Percentiles rank a stretch among this genome's conserved stretches.
These are phyloP conservation scores for Corylus avellana DNA, from an alignment of 306 rosid species.

Conservation along the genomic window DNA sequence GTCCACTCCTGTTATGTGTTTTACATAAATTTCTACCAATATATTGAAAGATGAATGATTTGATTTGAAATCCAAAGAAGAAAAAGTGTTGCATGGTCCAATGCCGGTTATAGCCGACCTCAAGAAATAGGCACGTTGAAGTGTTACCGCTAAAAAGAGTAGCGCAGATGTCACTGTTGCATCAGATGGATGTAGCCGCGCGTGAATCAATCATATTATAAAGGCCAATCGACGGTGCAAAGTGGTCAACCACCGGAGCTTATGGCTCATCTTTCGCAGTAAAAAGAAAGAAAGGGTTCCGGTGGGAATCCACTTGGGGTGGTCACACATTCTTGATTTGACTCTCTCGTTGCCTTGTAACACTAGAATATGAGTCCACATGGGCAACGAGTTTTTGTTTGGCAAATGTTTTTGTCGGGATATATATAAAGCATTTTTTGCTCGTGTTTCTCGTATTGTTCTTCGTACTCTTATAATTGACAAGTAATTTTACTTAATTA, in stretches of 20 bases:
- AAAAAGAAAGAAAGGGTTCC: neutral
- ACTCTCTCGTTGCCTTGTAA: conserved; percentile 1
- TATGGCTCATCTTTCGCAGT: neutral
- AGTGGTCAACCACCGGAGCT: conserved; percentile 41
- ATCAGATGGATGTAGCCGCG: neutral
- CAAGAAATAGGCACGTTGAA: conserved; percentile 18
- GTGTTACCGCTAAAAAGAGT: conserved; percentile 29
- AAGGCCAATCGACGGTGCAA: conserved; percentile 27
- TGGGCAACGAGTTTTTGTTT: neutral
- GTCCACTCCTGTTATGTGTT: too few species aligned
- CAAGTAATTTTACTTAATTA: too few species aligned
- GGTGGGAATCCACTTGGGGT: conserved; percentile 45
- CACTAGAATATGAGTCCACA: conserved; percentile 5
- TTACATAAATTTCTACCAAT: too few species aligned
- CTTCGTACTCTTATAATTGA: too few species aligned
- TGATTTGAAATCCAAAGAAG: neutral
- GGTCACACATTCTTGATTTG: conserved; percentile 9
- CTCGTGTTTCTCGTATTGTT: too few species aligned
- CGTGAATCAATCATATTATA: conserved; percentile 22
- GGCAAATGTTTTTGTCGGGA: neutral
- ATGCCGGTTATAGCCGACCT: conserved; percentile 27
- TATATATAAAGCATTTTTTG: too few species aligned
- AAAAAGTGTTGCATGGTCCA: conserved; percentile 14
- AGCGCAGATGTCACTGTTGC: conserved; percentile 36
- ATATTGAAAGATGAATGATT: neutral